Conservation (phyloP, 192 early-diverging fungal genomes). For the Allomyces arbusculus region DNA sequence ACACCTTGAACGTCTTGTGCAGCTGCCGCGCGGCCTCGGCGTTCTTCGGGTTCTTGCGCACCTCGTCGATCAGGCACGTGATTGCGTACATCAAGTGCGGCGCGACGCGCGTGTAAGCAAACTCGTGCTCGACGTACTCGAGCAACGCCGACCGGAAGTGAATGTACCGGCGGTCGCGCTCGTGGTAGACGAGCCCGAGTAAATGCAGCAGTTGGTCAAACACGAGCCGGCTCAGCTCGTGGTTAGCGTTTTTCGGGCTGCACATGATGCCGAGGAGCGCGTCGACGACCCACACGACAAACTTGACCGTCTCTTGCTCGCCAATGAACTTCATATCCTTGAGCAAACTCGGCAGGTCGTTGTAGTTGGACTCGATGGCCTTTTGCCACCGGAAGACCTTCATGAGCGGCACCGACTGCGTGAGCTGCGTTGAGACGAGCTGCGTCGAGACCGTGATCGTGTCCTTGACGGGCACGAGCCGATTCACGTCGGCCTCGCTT, state of each 20-base stretch:
- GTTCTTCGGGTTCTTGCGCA: conserved; percentile 10
- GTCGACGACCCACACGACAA: conserved; percentile 37
- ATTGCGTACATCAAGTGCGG: not conserved
- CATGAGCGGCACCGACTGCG: conserved; percentile 37
- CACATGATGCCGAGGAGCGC: conserved; percentile 37
- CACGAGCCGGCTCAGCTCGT: conserved; percentile 19
- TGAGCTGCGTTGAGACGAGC: conserved; percentile 41
- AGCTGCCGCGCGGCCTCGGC: conserved; percentile 17
- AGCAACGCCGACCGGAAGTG: conserved; percentile 34
- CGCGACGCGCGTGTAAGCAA: conserved; percentile 6
- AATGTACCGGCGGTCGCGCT: conserved; percentile 32
- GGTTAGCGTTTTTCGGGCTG: conserved; percentile 7
- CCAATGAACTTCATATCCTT: conserved; percentile 32
- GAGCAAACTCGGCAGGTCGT: conserved; percentile 17
- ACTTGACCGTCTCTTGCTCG: conserved; percentile 49
- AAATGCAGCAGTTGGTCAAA: conserved; percentile 29
- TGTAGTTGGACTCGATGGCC: conserved; percentile 6
- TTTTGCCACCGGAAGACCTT: conserved; percentile 46
- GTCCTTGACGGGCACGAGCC: conserved; percentile 15
- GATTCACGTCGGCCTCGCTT: not conserved
- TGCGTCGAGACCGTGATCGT: conserved; percentile 26
- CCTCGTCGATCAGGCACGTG: conserved; percentile 10
- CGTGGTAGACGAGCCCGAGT: conserved; percentile 23
- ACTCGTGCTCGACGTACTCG: conserved; percentile 32
- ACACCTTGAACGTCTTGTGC: conserved; percentile 36